phyloP scores from a whole-genome alignment of 805 yeast genomes.

The Pichia kluyveri region DNA sequence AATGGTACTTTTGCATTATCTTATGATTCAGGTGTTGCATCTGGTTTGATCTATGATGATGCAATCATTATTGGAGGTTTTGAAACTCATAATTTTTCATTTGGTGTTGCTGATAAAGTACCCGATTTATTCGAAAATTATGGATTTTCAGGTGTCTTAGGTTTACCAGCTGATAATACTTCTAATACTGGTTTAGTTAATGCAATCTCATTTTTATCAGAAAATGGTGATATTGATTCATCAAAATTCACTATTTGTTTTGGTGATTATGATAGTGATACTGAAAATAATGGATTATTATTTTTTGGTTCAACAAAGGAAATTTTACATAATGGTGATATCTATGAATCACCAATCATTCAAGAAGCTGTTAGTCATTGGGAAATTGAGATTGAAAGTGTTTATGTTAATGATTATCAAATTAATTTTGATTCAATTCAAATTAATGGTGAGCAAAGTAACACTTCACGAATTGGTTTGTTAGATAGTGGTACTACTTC shows the following conservation, averaged over 20 bases:
- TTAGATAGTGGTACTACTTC: constrained; percentile 65
- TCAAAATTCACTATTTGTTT: constrained; percentile 38
- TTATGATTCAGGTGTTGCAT: constrained; percentile 44
- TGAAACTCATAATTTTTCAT: constrained; percentile 30
- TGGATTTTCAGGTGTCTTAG: constrained; percentile 51
- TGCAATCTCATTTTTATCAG: constrained; percentile 31
- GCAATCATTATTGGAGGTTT: constrained; percentile 28
- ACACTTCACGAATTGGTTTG: constrained; percentile 33
- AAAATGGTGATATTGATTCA: constrained; percentile 26
- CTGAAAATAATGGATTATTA: constrained; percentile 31
- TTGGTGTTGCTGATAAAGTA: constrained; percentile 46
- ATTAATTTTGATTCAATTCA: constrained; percentile 26
- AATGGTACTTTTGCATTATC: constrained; percentile 34
- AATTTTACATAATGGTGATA: constrained; percentile 31
- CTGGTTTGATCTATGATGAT: constrained; percentile 38
- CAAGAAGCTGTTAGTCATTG: constrained; percentile 34
- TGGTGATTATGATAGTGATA: constrained; percentile 24
- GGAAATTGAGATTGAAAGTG: constrained; percentile 36
- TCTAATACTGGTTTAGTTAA: constrained; percentile 27
- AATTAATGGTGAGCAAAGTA: constrained; percentile 11
- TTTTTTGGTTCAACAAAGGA: constrained; percentile 33
- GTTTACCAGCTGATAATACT: constrained; percentile 41
- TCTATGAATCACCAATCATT: constrained; percentile 32
- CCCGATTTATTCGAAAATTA: constrained; percentile 46
- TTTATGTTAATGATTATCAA: constrained; percentile 27